Evolutionary conservation across 768 basidiomycete genomes (phyloP).

Genomic region (Cystobasidium ongulense): DNA sequence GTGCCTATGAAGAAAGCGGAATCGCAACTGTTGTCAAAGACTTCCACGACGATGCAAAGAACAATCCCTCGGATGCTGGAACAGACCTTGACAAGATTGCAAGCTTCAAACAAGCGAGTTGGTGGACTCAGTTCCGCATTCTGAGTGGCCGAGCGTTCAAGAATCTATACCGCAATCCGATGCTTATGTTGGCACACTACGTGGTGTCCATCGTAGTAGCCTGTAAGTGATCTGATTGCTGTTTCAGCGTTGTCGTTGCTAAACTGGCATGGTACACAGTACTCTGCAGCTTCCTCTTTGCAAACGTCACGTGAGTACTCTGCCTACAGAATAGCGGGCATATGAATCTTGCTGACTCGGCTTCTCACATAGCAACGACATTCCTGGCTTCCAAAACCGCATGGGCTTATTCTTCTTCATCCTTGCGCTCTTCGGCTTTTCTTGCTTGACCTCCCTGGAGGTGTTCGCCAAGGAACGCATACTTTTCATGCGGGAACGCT

Average conservation of each 20-base stretch:
- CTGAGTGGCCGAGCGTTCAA: constrained; percentile 95
- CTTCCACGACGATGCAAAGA: constrained; percentile 43
- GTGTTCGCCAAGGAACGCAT: constrained; percentile 91
- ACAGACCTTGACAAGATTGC: constrained; percentile 59
- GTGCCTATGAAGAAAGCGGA: constrained; percentile 60
- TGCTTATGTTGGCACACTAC: constrained; percentile 84
- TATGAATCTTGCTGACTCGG: not conserved
- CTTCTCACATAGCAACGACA: constrained; percentile 60
- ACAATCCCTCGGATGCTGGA: constrained; percentile 50
- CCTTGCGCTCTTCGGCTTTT: constrained; percentile 92
- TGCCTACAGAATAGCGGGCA: not conserved
- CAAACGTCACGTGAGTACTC: constrained; percentile 63
- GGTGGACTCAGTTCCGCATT: constrained; percentile 83
- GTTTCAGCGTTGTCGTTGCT: not conserved
- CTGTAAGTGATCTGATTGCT: constrained; percentile 50
- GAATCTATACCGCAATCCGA: constrained; percentile 91
- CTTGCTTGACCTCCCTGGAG: constrained; percentile 84
- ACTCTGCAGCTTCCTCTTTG: constrained; percentile 87
- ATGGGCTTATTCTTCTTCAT: constrained; percentile 94
- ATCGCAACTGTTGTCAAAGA: constrained; percentile 48
- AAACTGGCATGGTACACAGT: constrained; percentile 49
- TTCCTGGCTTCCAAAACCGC: constrained; percentile 93
- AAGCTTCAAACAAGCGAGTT: constrained; percentile 63
- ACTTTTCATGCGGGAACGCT: constrained; percentile 97
- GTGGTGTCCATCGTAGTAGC: constrained; percentile 72